Base-by-base conservation (phyloP, 352 stramenopile species). In the Hyaloperonospora brassicae region DNA sequence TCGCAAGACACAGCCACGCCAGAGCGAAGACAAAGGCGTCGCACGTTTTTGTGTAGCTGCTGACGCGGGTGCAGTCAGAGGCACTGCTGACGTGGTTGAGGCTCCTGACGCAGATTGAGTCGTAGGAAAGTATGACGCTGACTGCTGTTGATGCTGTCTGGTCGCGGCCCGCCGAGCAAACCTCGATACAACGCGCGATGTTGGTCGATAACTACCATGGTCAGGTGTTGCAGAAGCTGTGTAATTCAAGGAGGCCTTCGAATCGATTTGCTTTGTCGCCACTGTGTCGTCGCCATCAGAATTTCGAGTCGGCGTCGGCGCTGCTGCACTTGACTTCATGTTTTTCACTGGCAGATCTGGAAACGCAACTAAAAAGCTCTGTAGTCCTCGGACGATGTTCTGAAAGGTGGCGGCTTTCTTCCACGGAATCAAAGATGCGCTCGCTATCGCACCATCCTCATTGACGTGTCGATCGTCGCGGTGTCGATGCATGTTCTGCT, bases 361-460 rank as follows among this genome's bases (percentile, higher is more conserved):
- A 45, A 84, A 91, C 27, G 72, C 64, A 25, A 75, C 58, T 40
- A 92, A 36, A 47, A 92, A 89, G 56, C 77, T 86, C 7, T 79
- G 76, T 31, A 92, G 64, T 27, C 81, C 81, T 49, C 87, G 88
- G 41, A 92, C 75, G 57, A 89, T 81, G 48, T 92, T 89, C 54
- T 89, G 77, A 39, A 84, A 79, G 2, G 74, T 76, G 24, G 64
- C 62, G 0, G 60, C 57, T 25, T 81, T 69, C 44, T 78, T 73
- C 40, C 66, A 68, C 44, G 55, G 12, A 45, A 61, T 22, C 8
- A 55, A 56, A 23, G 55, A 46, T 2, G 59, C 64, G 27, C 47
- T 24, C 17, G 59, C 50, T 24, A 64, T 38, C 12, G 53, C 49
- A 51, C 68, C 54, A 34, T 47, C 42, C 24, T 68, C 62, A 25